Evolutionary conservation across 2,329 filamentous ascomycete genomes (phyloP).

Genomic region (Neofusicoccum cordaticola): DNA sequence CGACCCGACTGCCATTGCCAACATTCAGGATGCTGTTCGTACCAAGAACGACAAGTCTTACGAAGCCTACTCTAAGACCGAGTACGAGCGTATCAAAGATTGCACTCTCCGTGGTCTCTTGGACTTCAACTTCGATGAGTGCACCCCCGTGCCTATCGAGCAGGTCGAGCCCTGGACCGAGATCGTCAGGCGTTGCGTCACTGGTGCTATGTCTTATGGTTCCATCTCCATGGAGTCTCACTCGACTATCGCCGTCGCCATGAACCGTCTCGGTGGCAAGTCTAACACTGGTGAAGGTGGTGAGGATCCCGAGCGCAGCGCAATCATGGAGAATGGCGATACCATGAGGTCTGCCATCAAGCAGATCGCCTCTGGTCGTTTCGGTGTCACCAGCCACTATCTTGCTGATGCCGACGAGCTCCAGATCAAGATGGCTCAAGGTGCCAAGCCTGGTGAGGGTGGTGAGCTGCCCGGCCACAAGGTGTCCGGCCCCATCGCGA

Average conservation of each 20-base stretch:
- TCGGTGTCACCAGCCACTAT: conserved; percentile 93
- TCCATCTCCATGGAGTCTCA: conserved; percentile 99
- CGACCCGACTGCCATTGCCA: conserved; percentile 90
- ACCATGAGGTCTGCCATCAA: conserved; percentile 98
- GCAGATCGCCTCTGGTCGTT: conserved; percentile 92
- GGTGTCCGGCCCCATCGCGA: conserved; percentile 89
- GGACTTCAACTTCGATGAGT: conserved; percentile 92
- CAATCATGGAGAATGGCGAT: conserved; percentile 84
- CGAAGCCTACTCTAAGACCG: conserved; percentile 88
- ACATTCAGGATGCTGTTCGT: conserved; percentile 93
- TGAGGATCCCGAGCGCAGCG: conserved; percentile 87
- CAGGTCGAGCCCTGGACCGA: conserved; percentile 98
- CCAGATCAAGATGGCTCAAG: conserved; percentile 99
- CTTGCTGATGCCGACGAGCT: conserved; percentile 92
- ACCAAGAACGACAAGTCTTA: conserved; percentile 99
- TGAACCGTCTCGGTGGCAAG: conserved; percentile 95
- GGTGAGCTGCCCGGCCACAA: conserved; percentile 97
- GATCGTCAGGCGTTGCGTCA: conserved; percentile 93
- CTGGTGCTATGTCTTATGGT: conserved; percentile 96
- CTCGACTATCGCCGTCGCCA: conserved; percentile 89
- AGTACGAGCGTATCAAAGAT: conserved; percentile 94
- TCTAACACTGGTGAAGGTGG: conserved; percentile 98
- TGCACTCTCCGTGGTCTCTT: conserved; percentile 92
- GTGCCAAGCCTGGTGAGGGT: conserved; percentile 95
- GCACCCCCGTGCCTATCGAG: conserved; percentile 82